Base-by-base conservation (phyloP, 768 basidiomycete genomes). In the Phaeotremella skinneri region DNA sequence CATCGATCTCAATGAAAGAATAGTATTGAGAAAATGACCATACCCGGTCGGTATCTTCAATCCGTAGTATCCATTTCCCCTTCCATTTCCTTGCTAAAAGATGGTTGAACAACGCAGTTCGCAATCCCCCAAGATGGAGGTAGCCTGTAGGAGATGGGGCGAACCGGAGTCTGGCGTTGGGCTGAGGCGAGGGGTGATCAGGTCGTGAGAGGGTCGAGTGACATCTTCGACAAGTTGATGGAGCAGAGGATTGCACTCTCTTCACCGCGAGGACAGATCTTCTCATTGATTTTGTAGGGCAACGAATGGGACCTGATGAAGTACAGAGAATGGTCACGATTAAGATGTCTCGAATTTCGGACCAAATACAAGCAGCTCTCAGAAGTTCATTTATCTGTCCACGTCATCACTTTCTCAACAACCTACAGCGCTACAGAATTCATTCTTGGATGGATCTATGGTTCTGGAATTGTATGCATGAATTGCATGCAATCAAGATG, bases 131-230 rank as follows among this genome's bases (percentile, higher is more conserved):
- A 1, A 99, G 85, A 76, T 99, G 96, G 3, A 98, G 80, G 30
- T 87, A 83, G 1, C 96, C 96, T 0, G 96, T 99, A 0, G 96
- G 96, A 0, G 96, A 98, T 0, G 96, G 96, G 2, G 94, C 96
- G 76, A 99, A 98, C 16, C 96, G 86, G 16, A 98, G 77, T 17
- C 91, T 80, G 13, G 75, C 61, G 13, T 17, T 43, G 21, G 6
- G 52, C 17, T 13, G 51, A 27, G 9, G 57, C 26, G 26, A 9
- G 52, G 5, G 49, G 31, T 29, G 45, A n/a, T 47, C 29, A 27
- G 20, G 27, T 11, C 9, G 45, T 27, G 34, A 25, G 20, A 54
- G 43, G 43, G 43, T 45, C 7, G 13, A 14, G 23, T 45, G 43
- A 20, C 21, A 45, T 45, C 43, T 13, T 37, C 34, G 7, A 17